phyloP scores from a whole-genome alignment of 78 protist genomes.

The Planoprotostelium fungivorum region DNA sequence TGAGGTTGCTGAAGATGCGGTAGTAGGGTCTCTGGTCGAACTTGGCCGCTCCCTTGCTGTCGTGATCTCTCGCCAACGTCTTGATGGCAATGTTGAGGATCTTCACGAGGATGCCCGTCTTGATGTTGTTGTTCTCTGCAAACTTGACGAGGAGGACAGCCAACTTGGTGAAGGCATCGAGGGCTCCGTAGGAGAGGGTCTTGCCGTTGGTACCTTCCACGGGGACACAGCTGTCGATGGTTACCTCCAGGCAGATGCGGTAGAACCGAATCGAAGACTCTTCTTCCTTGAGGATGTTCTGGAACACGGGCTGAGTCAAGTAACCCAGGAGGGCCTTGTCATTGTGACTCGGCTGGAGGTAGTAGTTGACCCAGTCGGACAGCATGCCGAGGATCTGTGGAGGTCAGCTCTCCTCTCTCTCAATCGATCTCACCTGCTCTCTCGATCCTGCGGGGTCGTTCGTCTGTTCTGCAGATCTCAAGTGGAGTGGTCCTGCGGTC shows the following conservation, averaged over 20 bases:
- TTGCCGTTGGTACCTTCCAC: not conserved
- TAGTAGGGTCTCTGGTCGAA: slow-evolving; percentile 90
- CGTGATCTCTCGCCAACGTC: slow-evolving; percentile 55
- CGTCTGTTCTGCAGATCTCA: not conserved
- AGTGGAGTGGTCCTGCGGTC: not conserved
- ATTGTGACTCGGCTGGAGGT: not conserved
- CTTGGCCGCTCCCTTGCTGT: slow-evolving; percentile 4
- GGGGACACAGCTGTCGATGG: slow-evolving; percentile 19
- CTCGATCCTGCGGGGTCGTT: not conserved
- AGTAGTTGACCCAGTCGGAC: slow-evolving; percentile 1
- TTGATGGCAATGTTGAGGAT: slow-evolving; percentile 37
- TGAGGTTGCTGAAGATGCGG: slow-evolving; percentile 69
- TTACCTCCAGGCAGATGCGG: slow-evolving; percentile 17
- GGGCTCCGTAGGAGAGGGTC: slow-evolving; percentile 16
- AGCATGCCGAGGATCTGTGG: not conserved
- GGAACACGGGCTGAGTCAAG: slow-evolving; percentile 23
- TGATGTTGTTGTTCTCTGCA: slow-evolving; percentile 20
- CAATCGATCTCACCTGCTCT: not conserved
- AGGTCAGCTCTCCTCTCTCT: not conserved
- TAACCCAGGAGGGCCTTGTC: slow-evolving; percentile 2
- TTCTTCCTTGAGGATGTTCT: slow-evolving; percentile 27
- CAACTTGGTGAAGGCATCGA: slow-evolving; percentile 76
- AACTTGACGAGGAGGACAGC: slow-evolving; percentile 76
- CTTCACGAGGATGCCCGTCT: slow-evolving; percentile 29
- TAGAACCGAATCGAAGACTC: slow-evolving; percentile 33